Base-by-base conservation (phyloP, 2,329 filamentous ascomycete species). In the Beauveria sp. region DNA sequence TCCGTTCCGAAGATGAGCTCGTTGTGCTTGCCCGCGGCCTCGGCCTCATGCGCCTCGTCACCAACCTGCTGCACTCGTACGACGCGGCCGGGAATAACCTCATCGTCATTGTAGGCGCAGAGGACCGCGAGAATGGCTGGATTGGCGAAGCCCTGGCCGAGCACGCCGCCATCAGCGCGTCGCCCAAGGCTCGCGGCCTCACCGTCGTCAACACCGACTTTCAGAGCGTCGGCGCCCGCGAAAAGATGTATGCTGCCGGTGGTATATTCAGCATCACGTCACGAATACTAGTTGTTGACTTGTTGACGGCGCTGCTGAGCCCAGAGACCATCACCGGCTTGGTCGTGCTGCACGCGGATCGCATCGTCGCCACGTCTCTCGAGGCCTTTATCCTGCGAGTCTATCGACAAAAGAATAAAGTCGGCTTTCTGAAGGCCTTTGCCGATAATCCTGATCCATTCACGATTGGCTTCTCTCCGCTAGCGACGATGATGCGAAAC, bases 211-310 rank as follows among this genome's bases (percentile, higher is more conserved):
- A 97, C 73, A 97, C 94, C 7, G 94, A 99, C 72, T 85, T 88
- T 72, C 94, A 93, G 72, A 96, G 86, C 67, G 92, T 97, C 20
- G 85, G 85, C 3, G 86, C 88, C 55, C 84, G 94, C 68, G 91
- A 97, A 79, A 96, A 92, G 77, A 89, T 97, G 82, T 99, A 99
- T 74, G 80, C 85, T 2, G 83, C 86, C 62, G 94, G 94, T 14
- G 94, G 94, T 54, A 90, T 97, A 66, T 92, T 97, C 77, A 96
- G 92, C 75, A 90, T 99, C 70, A 99, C 94, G 18, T 97, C 92
- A 62, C 88, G 92, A 59, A 99, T 99, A 65, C 77, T 99, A 63
- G 91, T 97, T 34, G 92, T 97, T 28, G 94, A 99, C 73, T 81
- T 99, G 55, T 76, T 99, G 64, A 96, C 92, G n/a, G 83, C 81